Base-by-base conservation (phyloP, 2,329 filamentous ascomycete species). In the Sordariomycetes sp. region DNA sequence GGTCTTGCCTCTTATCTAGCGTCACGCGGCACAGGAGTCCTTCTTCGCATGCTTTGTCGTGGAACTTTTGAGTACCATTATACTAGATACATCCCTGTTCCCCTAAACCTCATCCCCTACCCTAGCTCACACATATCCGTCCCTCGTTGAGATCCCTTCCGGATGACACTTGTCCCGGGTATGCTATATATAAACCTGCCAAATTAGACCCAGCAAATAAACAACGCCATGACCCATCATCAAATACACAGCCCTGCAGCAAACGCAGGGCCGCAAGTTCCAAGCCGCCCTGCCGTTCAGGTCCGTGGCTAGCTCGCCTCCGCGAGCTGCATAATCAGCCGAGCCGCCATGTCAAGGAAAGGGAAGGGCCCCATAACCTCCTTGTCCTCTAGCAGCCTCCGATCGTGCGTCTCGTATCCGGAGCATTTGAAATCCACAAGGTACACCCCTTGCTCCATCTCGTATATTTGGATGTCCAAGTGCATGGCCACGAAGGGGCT, bases 381-480 rank as follows among this genome's bases (percentile, higher is more conserved):
- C 79, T 97, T 97, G 74, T 97, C 91, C 66, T 94, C 90, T 55
- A 91, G 76, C 55, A 87, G 76, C 63, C 87, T 83, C 54, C 93
- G 87, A 58, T 94, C 78, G 14, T 77, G 68, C 53, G 81, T 90
- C 74, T 99, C 94, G 73, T 99, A 99, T 22, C 94, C 94, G 16
- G 94, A 92, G 70, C 93, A 97, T 70, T 97, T 97, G 79, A 99
- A 99, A 71, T 99, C 94, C 54, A 99, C 94, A 62, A 99, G 86
- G 71, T 93, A 97, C 63, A 94, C 93, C 58, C 89, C 88, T 59
- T 86, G 85, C 70, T 97, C 93, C 77, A 97, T 91, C 68, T 91
- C 88, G 72, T 97, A 97, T 56, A 97, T 86, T 70, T 97, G 94
- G 62, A 99, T 97, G 63, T 96, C 92, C 69, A 99, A 85, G 69